Evolutionary conservation across 192 early-diverging fungal species (phyloP).

Genomic region (Blastocladiella britannica): DNA sequence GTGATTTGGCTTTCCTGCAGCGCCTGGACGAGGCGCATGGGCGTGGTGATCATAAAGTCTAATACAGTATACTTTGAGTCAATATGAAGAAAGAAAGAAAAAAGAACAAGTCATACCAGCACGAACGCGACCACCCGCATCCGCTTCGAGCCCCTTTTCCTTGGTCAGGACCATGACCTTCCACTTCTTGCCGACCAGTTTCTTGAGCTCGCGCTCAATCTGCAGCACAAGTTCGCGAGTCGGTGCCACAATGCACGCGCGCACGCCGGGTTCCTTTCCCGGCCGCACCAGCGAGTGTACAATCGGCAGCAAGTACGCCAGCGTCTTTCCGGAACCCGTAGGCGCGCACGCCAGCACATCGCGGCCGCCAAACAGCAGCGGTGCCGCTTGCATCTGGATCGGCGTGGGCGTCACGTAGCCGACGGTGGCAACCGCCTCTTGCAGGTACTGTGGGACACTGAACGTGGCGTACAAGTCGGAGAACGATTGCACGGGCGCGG

Average conservation of each 20-base stretch:
- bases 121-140: no score
- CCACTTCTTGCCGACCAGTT: constrained; percentile 55
- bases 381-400: constrained; percentile 86
- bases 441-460: constrained; percentile 44
- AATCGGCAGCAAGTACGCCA: constrained; percentile 83
- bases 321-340: constrained; percentile 94
- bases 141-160: constrained; percentile 21
- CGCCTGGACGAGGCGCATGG: constrained; percentile 72
- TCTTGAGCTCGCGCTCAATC: constrained; percentile 66
- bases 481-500: constrained; percentile 64
- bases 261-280: constrained; percentile 49
- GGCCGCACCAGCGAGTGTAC: constrained; percentile 61
- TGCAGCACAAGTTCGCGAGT: constrained; percentile 77
- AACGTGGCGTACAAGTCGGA: constrained; percentile 51
- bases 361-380: constrained; percentile 67
- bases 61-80: constrained; percentile 1
- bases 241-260: constrained; percentile 81
- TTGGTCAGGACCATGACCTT: constrained; percentile 69
- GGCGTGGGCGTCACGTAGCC: constrained; percentile 63
- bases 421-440: constrained; percentile 41
- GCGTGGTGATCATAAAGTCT: constrained; percentile 88
- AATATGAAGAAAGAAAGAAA: no score
- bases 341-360: constrained; percentile 92
- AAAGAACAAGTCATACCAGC: no score
- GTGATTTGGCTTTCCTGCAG: constrained; percentile 58